Conservation (phyloP, 139 green algal species). For the Chlorella sp. region DNA sequence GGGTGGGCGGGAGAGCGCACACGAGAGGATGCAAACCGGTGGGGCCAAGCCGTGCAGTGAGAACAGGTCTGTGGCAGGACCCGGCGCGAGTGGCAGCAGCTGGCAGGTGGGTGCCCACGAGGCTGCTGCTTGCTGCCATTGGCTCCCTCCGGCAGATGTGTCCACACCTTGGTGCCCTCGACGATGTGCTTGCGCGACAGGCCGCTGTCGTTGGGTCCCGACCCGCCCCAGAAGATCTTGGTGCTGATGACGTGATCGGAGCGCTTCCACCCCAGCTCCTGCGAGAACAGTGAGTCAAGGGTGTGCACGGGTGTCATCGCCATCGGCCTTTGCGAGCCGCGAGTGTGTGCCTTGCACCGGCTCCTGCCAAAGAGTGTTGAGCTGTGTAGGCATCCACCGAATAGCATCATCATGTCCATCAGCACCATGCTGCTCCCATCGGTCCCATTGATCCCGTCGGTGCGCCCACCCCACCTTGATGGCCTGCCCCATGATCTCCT, state of each 20-base stretch:
- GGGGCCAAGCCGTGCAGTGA: neutral
- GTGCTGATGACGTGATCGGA: constrained; percentile 68
- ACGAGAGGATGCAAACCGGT: neutral
- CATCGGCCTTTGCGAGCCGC: neutral
- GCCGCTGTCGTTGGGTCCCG: constrained; percentile 56
- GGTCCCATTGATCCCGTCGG: too few species aligned
- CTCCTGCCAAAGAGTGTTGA: neutral
- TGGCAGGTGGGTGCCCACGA: too few species aligned
- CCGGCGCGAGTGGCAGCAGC: neutral
- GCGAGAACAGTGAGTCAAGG: neutral
- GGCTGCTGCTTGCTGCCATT: too few species aligned
- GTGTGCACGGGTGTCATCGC: neutral
- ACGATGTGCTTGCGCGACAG: constrained; percentile 87
- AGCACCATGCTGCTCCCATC: too few species aligned
- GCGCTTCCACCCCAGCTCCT: constrained; percentile 60
- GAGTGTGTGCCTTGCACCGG: neutral
- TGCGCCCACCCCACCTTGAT: constrained; percentile 39
- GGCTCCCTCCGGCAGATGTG: too few species aligned
- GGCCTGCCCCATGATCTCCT: constrained; percentile 77
- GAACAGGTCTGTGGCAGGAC: neutral
- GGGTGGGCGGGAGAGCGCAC: neutral
- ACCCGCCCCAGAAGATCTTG: constrained; percentile 77
- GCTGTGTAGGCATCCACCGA: neutral
- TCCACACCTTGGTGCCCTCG: constrained; percentile 73
- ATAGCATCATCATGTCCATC: neutral